A percentile compares a stretch with the other conserved stretches of the same genome.
Evolutionary conservation across 2,329 filamentous ascomycete genomes (phyloP).

Genomic region (Botryotinia narcissicola): DNA sequence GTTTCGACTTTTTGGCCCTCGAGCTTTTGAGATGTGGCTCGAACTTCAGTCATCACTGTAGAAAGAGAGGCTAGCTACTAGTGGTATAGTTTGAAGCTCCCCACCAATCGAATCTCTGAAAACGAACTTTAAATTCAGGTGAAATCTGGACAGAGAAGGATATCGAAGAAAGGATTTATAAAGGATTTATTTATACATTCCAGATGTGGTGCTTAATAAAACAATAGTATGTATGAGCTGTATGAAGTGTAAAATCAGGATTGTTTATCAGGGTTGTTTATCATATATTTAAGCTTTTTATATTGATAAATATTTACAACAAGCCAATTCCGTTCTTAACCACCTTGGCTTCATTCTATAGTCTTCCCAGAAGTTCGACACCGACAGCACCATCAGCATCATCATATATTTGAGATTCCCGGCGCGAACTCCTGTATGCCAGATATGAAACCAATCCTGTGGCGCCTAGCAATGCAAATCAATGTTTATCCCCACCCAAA

Average conservation of each 20-base stretch:
- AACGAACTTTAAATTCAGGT: background rate
- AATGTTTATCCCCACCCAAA: conserved; percentile 1
- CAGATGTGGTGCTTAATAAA: background rate
- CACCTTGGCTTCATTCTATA: background rate
- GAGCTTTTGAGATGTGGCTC: conserved; percentile 21
- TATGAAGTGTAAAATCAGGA: background rate
- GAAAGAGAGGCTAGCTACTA: conserved; percentile 8
- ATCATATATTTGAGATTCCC: background rate
- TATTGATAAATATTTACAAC: background rate
- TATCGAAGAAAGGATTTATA: conserved; percentile 2
- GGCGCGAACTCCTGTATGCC: conserved; percentile 2
- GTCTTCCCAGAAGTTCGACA: background rate
- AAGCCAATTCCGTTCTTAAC: background rate
- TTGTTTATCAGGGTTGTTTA: background rate
- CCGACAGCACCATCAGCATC: background rate
- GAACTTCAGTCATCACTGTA: background rate
- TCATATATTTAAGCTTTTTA: background rate
- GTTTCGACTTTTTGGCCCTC: conserved; percentile 11
- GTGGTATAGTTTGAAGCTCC: background rate
- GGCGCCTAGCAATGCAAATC: conserved; percentile 14
- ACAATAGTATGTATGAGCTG: background rate
- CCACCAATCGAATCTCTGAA: conserved; percentile 7
- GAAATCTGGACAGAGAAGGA: conserved; percentile 21
- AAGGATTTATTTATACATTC: background rate
- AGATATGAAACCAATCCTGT: background rate